phyloP scores from a whole-genome alignment of 2,329 filamentous ascomycete genomes.

The Pseudogymnoascus pannorum region DNA sequence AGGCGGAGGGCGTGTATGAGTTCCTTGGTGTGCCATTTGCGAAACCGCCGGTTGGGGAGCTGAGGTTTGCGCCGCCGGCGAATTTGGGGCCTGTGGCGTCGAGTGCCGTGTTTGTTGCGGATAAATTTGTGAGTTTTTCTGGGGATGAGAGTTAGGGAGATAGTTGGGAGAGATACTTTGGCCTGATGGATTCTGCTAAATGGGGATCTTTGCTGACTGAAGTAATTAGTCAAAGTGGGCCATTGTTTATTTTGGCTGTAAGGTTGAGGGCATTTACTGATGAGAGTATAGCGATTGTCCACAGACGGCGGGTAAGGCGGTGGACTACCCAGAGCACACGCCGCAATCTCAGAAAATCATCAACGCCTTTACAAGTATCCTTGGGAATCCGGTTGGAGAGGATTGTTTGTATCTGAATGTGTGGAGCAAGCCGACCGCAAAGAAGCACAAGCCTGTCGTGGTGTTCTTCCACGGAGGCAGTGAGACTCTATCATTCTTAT shows the following conservation, averaged over 20 bases:
- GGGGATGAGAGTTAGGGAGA: background rate
- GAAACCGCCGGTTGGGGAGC: background rate
- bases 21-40: slow-evolving; percentile 12
- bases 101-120: background rate
- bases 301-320: background rate
- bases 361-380: background rate
- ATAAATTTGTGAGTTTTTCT: background rate
- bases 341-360: background rate
- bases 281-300: background rate
- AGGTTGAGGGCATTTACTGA: background rate
- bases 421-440: background rate
- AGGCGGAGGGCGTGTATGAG: background rate
- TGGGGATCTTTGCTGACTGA: background rate
- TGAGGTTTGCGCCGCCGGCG: background rate
- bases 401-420: slow-evolving; percentile 12
- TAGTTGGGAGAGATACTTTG: background rate
- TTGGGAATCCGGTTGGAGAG: slow-evolving; percentile 9
- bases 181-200: background rate
- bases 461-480: background rate
- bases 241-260: background rate
- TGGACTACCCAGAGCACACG: slow-evolving; percentile 3
- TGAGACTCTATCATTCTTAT: background rate
- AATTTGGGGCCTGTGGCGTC: background rate
- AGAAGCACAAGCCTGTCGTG: background rate
- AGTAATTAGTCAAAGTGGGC: too few relatives aligned